Conservation (phyloP, 2,329 filamentous ascomycete species). For the Pseudogymnoascus sp. region DNA sequence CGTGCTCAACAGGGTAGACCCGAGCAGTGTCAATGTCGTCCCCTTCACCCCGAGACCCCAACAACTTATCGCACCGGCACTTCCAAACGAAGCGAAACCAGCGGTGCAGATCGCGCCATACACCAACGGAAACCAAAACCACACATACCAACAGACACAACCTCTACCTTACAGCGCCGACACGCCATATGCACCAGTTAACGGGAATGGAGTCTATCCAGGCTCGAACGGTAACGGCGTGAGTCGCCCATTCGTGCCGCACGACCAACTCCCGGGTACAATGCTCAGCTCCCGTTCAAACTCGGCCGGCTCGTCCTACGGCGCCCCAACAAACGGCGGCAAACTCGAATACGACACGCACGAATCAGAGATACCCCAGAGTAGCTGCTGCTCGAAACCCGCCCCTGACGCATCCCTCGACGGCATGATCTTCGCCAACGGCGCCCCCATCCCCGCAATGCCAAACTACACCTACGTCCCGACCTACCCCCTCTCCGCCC, state of each 20-base stretch:
- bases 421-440: conserved; percentile 16
- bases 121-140: neutral
- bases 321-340: conserved; percentile 9
- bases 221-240: neutral
- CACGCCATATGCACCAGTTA: neutral
- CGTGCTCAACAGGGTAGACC: conserved; percentile 44
- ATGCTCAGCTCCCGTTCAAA: neutral
- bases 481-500: neutral
- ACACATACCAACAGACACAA: neutral
- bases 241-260: neutral
- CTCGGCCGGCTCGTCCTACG: neutral
- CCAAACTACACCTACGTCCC: neutral
- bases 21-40: conserved; percentile 43
- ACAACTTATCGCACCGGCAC: conserved; percentile 15
- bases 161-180: neutral
- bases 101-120: neutral
- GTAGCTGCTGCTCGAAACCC: conserved; percentile 31
- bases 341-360: neutral
- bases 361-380: conserved; percentile 16
- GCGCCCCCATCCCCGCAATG: conserved; percentile 18
- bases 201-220: neutral
- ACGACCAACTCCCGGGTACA: neutral
- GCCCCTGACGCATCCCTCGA: conserved; percentile 14
- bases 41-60: conserved; percentile 26
- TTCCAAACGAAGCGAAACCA: neutral